A percentile compares a stretch with the other conserved stretches of the same genome.
phyloP scores from a whole-genome alignment of 2,329 filamentous ascomycete genomes.

The Tolypocladium paradoxum region DNA sequence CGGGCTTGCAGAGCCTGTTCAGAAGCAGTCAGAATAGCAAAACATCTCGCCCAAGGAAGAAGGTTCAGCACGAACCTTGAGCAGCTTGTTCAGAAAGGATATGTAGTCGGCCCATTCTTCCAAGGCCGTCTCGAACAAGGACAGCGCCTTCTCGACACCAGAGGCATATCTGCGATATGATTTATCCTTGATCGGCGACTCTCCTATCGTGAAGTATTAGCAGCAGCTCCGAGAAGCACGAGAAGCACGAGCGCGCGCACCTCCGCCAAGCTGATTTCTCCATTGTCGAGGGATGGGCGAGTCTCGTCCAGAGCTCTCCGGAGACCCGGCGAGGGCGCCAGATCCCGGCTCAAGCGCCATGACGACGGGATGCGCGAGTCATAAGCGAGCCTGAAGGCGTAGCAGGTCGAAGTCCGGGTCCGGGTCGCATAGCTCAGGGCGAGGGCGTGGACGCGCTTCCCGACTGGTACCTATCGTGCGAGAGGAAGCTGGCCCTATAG shows the following conservation, averaged over 20 bases:
- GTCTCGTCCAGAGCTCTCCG: constrained; percentile 72
- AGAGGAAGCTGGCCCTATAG: neutral
- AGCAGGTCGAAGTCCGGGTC: constrained; percentile 1
- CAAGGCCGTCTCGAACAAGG: constrained; percentile 82
- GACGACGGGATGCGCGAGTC: constrained; percentile 13
- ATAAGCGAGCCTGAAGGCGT: constrained; percentile 4
- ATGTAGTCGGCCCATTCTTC: constrained; percentile 99
- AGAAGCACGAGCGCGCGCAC: constrained; percentile 36
- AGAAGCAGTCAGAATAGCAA: neutral
- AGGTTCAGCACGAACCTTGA: constrained; percentile 53
- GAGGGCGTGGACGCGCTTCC: neutral
- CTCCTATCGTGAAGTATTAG: constrained; percentile 30
- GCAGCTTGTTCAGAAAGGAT: constrained; percentile 79
- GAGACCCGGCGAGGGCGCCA: constrained; percentile 53
- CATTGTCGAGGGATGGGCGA: constrained; percentile 67
- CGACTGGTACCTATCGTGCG: neutral
- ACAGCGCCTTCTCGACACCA: constrained; percentile 75
- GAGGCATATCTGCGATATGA: constrained; percentile 80
- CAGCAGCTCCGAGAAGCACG: neutral
- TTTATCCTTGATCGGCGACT: constrained; percentile 48
- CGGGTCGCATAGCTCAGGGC: constrained; percentile 3
- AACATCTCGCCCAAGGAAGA: neutral
- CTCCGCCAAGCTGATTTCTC: constrained; percentile 66
- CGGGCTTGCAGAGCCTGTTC: constrained; percentile 76
- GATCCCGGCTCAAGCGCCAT: constrained; percentile 56